These are phyloP conservation scores for Amanita fuliginea DNA, from an alignment of 768 basidiomycete species.

Conservation along the genomic window DNA sequence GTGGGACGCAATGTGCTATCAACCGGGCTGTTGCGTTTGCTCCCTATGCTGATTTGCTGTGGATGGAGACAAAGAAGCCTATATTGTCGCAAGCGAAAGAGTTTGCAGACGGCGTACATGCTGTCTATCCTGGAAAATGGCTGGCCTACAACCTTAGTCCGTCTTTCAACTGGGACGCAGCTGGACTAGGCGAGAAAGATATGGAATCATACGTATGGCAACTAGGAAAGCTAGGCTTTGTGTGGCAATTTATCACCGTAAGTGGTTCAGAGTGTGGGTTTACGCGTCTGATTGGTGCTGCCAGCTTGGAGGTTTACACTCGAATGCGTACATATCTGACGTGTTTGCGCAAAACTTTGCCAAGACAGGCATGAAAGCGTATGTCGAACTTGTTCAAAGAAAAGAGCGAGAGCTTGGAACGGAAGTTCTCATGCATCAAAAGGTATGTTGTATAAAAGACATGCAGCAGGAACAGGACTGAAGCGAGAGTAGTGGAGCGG, in stretches of 20 bases:
- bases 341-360: conserved; percentile 82
- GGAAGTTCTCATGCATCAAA: conserved; percentile 97
- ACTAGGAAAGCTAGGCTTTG: conserved; percentile 90
- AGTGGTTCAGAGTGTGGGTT: conserved; percentile 15
- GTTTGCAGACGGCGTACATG: conserved; percentile 83
- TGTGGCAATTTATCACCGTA: conserved; percentile 99
- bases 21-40: conserved; percentile 89
- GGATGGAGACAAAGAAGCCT: conserved; percentile 97
- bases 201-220: conserved; percentile 91
- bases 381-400: conserved; percentile 89
- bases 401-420: conserved; percentile 89
- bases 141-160: conserved; percentile 93
- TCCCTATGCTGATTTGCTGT: conserved; percentile 84
- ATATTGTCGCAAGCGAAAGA: conserved; percentile 86
- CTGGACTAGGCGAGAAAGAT: conserved; percentile 74
- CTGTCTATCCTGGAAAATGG: conserved; percentile 83
- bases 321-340: conserved; percentile 95
- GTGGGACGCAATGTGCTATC: conserved; percentile 90
- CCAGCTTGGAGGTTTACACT: conserved; percentile 92
- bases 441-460: conserved; percentile 36
- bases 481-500: conserved; percentile 70
- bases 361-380: conserved; percentile 97
- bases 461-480: conserved; percentile 6
- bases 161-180: conserved; percentile 91
- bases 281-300: conserved; percentile 1